Evolutionary conservation across 192 early-diverging fungal species (phyloP), one percentile per base, ranked within the genome.

Genomic region (Coemansia sp.): DNA sequence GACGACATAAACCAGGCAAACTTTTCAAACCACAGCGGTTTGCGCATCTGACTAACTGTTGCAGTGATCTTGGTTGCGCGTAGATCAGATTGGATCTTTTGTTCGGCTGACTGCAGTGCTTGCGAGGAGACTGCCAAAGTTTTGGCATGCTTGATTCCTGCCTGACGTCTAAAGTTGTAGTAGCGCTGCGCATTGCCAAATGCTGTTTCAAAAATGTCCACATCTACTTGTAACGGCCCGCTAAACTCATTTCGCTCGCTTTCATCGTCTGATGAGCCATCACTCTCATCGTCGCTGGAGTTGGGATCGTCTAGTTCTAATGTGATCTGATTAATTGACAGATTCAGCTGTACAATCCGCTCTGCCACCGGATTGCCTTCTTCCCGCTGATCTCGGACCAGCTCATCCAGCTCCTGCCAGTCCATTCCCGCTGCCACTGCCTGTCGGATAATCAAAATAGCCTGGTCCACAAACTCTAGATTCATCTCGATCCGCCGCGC

Each of bases 1-100:
- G 87, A 86, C 14, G 88, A 88, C 18, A 98, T 76, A 55, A 94
- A 98, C 95, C 95, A 98, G 26, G 91, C 57, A 56, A 98, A 99
- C 78, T 94, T 95, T 72, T 99, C 97, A 75, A 99, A 99, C 95
- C 95, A 99, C 36, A 86, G 89, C 13, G 92, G 91, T 54, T 93
- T 94, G 56, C 97, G 90, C 53, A 87, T 84, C 61, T 92, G 87
- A 39, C 82, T 86, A 50, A 94, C 94, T 5, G 83, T 84, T 0
- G 86, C 80, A 0, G 84, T 90, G n/a, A 84, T 83, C 46, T 85
- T 83, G 47, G 85, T 87, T 30, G 86, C 82, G 53, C 89, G 85
- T 19, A 97, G 63, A 40, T 94, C 91, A 35, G 84, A 78, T 30
- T 82, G 68, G 54, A 96, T 95, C 69, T 96, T 97, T 33, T 85